Evolutionary conservation across 108 stramenopile genomes (phyloP), one percentile per base, ranked within the genome.

Genomic region (Asterionellopsis glacialis): DNA sequence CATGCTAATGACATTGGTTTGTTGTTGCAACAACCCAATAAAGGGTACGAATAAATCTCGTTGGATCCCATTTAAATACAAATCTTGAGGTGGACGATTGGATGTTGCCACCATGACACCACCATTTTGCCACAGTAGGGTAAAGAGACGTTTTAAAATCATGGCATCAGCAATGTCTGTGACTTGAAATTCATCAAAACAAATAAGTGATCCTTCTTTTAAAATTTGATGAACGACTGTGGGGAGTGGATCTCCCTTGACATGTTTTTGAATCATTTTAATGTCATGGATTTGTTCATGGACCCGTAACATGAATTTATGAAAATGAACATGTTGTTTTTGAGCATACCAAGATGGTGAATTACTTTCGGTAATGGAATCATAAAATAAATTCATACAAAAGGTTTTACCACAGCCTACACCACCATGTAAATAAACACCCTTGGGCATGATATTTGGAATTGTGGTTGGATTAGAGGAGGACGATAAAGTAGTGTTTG

Each of bases 371-470:
- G 73, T 69, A 9, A 93, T 59, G 24, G 81, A 70, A 52, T 88
- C 63, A 63, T 79, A 97, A 64, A 99, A 96, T 45, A 96, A 40
- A 68, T 98, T 84, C 97, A 98, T 99, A 64, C 91, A 70, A 54
- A 94, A 93, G 1, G 98, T 98, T 63, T 99, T 99, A 0, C 98
- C 98, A 59, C 93, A 94, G 10, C 97, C 98, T 15, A 96, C 95
- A 21, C 94, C 90, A 21, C 97, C 97, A 61, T 88, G 91, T 41
- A 95, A 48, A 65, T 97, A 97, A 0, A 93, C 73, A 13, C 96
- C 92, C 11, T 51, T 68, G 48, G 41, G 66, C 55, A 39, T 40
- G 33, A 40, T 16, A 12, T 38, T 19, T 15, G 27, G 12, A 13
- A 42, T 59, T 48, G 19, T 9, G 26, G 40, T 58, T 74, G 21